Base-by-base conservation (phyloP, 306 rosid genomes). In the Canavalia gladiata region DNA sequence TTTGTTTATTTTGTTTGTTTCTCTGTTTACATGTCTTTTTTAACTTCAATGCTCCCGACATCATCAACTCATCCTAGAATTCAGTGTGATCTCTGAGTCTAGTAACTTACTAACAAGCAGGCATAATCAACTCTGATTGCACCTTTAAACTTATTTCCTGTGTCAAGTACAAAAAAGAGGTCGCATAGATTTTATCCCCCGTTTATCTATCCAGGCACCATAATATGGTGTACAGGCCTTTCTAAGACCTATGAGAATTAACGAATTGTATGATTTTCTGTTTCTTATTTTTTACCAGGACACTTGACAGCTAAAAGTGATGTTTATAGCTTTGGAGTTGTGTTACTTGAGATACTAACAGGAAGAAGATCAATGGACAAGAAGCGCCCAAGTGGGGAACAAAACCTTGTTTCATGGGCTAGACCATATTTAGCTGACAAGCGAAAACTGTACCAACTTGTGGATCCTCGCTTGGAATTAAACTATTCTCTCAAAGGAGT, bases 281-380 rank as follows among this genome's bases (percentile, higher is more conserved):
- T 54, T 58, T 64, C 75, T 76, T 68, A 45, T 72, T 49, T 72
- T 82, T 56, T 77, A 70, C 58, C 94, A 95, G 99, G 99, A 67
- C 95, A 95, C 86, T 86, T 95, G 90, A 92, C 97, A 59, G 87
- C 99, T 42, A 95, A 93, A 83, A 95, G 97, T 49, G 99, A 93
- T 81, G 99, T 95, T 87, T 95, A 93, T 81, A 93, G 97, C 94
- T 90, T 95, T 28, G 99, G 99, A 11, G 99, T 93, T 59, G 99
- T 93, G 78, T 80, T 95, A 60, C 95, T 95, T 54, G 95, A 95
- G 91, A 93, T 95, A 72, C 83, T 93, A 76, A 95, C 99, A 49
- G 97, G 99, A 77, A 86, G 97, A 84, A 89, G 99, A 89, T 95
- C 99, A 29, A 93, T 91, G 97, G 97, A 95, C 90, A 95, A 93